These are phyloP conservation scores for Stevia rebaudiana DNA, from an alignment of 140 eudicot genomes.

Conservation along the genomic window DNA sequence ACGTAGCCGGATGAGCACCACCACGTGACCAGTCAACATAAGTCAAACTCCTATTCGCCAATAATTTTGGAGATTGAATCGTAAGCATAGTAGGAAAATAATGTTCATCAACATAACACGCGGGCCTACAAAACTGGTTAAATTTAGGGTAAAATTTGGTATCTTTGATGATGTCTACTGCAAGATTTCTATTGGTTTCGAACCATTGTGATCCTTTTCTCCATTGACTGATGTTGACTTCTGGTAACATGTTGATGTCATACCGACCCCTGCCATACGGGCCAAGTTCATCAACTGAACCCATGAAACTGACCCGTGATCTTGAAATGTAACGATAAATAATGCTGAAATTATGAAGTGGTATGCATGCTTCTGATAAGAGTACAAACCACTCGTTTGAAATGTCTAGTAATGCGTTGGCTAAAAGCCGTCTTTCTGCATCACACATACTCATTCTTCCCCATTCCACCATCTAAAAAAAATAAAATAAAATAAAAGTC, in stretches of 20 bases:
- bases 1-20: conserved; percentile 87
- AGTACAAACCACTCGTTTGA: conserved; percentile 77
- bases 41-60: conserved; percentile 65
- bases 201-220: conserved; percentile 96
- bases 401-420: conserved; percentile 71
- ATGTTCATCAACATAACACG: conserved; percentile 76
- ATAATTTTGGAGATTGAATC: conserved; percentile 44
- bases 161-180: conserved; percentile 54
- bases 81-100: conserved; percentile 73
- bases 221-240: conserved; percentile 56
- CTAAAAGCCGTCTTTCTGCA: conserved; percentile 72
- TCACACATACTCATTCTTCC: conserved; percentile 81
- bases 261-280: conserved; percentile 78
- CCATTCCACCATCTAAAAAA: conserved; percentile 63
- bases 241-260: conserved; percentile 48
- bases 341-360: conserved; percentile 57
- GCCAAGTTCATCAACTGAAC: conserved; percentile 63
- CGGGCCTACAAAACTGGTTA: conserved; percentile 57
- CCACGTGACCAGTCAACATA: conserved; percentile 85
- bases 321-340: conserved; percentile 52
- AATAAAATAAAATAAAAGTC: conserved; percentile 6
- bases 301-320: conserved; percentile 61
- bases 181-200: conserved; percentile 57
- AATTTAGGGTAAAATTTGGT: conserved; percentile 54
- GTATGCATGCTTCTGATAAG: conserved; percentile 73